These are phyloP conservation scores for Galerina sulciceps DNA, from an alignment of 768 basidiomycete species.

Conservation along the genomic window DNA sequence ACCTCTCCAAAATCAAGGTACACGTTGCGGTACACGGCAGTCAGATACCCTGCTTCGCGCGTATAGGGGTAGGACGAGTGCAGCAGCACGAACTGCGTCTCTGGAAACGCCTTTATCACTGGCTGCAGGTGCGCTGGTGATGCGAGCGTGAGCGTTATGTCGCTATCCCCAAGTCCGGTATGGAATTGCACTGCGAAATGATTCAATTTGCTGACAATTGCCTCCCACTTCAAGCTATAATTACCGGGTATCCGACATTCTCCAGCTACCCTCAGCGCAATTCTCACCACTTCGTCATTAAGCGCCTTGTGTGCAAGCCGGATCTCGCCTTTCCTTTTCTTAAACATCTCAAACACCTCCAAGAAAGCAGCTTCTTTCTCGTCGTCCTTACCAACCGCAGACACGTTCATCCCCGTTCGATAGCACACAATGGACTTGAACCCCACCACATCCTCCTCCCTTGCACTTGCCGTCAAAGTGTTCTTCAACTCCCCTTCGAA, in stretches of 20 bases:
- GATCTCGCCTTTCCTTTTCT: conserved; percentile 37
- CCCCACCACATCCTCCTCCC: conserved; percentile 55
- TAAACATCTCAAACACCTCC: conserved; percentile 37
- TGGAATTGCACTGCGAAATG: conserved; percentile 76
- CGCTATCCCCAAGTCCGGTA: conserved; percentile 79
- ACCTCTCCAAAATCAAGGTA: conserved; percentile 82
- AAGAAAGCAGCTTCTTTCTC: conserved; percentile 34
- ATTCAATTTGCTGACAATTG: neutral
- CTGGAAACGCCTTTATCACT: conserved; percentile 64
- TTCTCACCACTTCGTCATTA: conserved; percentile 70
- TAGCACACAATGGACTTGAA: conserved; percentile 84
- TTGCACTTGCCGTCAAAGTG: conserved; percentile 40
- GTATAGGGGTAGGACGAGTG: conserved; percentile 83
- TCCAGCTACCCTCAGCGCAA: conserved; percentile 56
- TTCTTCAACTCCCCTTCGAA: conserved; percentile 41
- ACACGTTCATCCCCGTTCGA: conserved; percentile 71
- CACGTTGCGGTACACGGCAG: conserved; percentile 73
- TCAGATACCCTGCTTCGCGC: conserved; percentile 78
- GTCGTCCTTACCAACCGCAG: conserved; percentile 26
- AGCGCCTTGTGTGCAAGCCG: conserved; percentile 64
- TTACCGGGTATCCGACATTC: conserved; percentile 62
- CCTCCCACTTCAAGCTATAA: conserved; percentile 9
- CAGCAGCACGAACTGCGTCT: conserved; percentile 67
- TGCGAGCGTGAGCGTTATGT: conserved; percentile 59
- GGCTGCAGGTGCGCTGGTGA: conserved; percentile 73